A percentile compares a stretch with the other conserved stretches of the same genome.
Conservation (phyloP, 163 green algal genomes). For the Prototheca wickerhamii region DNA sequence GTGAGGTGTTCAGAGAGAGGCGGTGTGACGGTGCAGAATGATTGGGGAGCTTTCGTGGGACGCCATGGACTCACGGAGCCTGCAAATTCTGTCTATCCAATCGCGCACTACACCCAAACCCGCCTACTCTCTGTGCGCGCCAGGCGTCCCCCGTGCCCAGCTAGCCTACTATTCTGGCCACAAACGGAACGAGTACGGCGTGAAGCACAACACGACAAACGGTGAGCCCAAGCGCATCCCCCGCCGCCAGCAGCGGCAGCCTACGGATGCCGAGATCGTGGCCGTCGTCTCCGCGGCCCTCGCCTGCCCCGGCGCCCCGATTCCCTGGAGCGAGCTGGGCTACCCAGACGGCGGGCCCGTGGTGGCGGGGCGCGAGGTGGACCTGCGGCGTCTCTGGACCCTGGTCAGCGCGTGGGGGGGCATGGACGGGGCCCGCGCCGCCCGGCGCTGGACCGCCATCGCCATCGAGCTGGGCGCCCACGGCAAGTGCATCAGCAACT, state of each 20-base stretch:
- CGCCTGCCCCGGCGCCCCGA: neutral
- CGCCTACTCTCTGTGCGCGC: too few species aligned
- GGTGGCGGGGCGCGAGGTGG: neutral
- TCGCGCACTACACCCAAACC: too few species aligned
- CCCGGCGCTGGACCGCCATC: neutral
- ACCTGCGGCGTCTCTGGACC: conserved; percentile 6
- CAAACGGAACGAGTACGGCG: too few species aligned
- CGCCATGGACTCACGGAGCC: too few species aligned
- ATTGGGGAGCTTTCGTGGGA: too few species aligned
- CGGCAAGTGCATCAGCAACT: neutral
- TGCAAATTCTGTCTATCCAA: too few species aligned
- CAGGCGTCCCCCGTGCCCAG: too few species aligned
- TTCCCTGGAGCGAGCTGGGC: conserved; percentile 4
- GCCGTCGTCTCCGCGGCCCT: neutral
- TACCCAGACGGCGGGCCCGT: neutral
- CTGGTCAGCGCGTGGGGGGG: conserved; percentile 1
- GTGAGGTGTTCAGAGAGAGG: too few species aligned
- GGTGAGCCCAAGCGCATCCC: neutral
- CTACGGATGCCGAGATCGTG: conserved; percentile 3
- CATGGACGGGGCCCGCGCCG: neutral
- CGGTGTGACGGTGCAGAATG: too few species aligned
- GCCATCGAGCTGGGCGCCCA: conserved; percentile 2
- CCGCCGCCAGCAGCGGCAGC: too few species aligned
- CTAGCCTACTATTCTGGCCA: too few species aligned
- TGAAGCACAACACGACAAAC: too few species aligned